Evolutionary conservation across 169 alveolate genomes (phyloP).

Genomic region (Cryptosporidium canis): DNA sequence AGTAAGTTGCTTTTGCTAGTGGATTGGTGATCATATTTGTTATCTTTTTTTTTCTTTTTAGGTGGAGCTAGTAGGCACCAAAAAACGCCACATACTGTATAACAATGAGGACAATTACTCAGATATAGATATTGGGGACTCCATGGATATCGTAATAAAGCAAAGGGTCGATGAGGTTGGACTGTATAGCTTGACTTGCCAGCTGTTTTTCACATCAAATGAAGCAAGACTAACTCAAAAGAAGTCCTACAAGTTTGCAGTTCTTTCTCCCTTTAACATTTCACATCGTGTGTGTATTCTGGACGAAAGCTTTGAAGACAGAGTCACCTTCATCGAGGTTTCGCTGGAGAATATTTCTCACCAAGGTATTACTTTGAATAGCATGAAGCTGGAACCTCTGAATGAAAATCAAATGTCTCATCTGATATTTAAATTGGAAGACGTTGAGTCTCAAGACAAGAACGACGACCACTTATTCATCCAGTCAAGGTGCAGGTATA

Average conservation of each 20-base stretch:
- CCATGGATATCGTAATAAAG: constrained; percentile 34
- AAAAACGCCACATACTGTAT: constrained; percentile 14
- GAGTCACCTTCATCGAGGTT: constrained; percentile 28
- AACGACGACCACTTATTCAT: constrained; percentile 6
- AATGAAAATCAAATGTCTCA: neutral
- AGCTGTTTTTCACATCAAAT: constrained; percentile 44
- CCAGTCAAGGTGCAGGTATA: constrained; percentile 30
- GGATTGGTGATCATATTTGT: neutral
- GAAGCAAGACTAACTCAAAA: constrained; percentile 40
- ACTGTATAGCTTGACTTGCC: constrained; percentile 54
- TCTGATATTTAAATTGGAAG: neutral
- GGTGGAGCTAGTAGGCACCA: constrained; percentile 46
- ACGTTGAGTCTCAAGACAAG: neutral
- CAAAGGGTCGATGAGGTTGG: constrained; percentile 69
- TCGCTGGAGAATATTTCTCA: constrained; percentile 60
- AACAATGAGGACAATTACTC: constrained; percentile 33
- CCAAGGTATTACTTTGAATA: constrained; percentile 35
- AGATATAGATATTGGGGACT: constrained; percentile 67
- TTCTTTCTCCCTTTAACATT: constrained; percentile 55
- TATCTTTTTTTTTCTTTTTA: neutral
- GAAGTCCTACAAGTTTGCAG: constrained; percentile 69
- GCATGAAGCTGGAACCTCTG: neutral
- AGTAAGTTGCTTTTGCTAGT: constrained; percentile 22
- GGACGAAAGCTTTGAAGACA: neutral
- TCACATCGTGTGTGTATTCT: constrained; percentile 13